phyloP scores from a whole-genome alignment of 2,329 filamentous ascomycete genomes.

The Mollisiaceae sp. region DNA sequence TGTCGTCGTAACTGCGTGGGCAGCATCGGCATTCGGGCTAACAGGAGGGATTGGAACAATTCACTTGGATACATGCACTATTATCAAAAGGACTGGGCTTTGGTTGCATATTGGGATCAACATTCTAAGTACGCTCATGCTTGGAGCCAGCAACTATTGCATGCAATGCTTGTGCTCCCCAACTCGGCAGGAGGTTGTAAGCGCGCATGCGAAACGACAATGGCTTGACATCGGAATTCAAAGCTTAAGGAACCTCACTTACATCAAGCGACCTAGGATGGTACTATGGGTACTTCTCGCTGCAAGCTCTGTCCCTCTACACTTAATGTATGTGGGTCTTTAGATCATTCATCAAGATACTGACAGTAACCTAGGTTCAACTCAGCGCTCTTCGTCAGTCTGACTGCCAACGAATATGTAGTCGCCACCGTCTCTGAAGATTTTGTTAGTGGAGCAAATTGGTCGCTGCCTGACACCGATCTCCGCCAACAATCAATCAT shows the following conservation, averaged over 20 bases:
- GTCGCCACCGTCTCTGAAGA: constrained; percentile 28
- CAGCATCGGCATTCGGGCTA: constrained; percentile 24
- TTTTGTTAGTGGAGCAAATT: constrained; percentile 28
- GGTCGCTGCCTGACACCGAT: constrained; percentile 23
- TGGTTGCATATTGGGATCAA: constrained; percentile 54
- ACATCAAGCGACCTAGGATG: constrained; percentile 23
- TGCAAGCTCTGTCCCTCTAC: constrained; percentile 33
- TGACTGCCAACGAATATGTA: constrained; percentile 31
- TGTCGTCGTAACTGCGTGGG: constrained; percentile 27
- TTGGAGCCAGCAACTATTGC: constrained; percentile 55
- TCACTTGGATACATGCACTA: constrained; percentile 21
- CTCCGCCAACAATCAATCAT: constrained; percentile 20
- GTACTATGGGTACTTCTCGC: constrained; percentile 31
- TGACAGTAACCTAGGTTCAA: constrained; percentile 25
- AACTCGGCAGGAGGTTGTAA: constrained; percentile 54
- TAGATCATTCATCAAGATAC: not conserved
- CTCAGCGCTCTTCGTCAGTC: constrained; percentile 32
- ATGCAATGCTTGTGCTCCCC: constrained; percentile 59
- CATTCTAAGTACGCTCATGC: constrained; percentile 49
- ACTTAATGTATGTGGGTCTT: constrained; percentile 30
- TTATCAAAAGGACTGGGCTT: constrained; percentile 25
- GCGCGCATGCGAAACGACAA: constrained; percentile 47
- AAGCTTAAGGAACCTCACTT: constrained; percentile 46
- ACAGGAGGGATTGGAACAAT: constrained; percentile 28
- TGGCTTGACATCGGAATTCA: constrained; percentile 53